phyloP scores from a whole-genome alignment of 2,329 filamentous ascomycete genomes.

The Stemphylium vesicarium region DNA sequence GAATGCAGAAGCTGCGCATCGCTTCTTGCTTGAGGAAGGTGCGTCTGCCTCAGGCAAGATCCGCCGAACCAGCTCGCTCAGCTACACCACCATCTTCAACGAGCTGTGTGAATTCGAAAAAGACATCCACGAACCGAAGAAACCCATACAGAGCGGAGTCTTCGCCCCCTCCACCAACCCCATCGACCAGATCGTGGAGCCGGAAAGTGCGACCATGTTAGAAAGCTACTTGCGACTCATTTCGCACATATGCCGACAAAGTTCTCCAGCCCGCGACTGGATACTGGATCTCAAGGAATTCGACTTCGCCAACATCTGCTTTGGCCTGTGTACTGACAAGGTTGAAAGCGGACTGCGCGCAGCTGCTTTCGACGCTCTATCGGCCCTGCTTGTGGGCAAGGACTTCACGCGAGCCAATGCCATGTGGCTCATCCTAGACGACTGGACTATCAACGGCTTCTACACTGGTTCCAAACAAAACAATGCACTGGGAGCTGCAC shows the following conservation, averaged over 20 bases:
- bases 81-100: constrained; percentile 90
- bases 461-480: constrained; percentile 42
- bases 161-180: constrained; percentile 47
- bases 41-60: constrained; percentile 73
- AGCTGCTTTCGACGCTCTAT: constrained; percentile 80
- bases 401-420: constrained; percentile 68
- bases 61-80: constrained; percentile 81
- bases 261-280: constrained; percentile 73
- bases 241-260: constrained; percentile 79
- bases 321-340: constrained; percentile 77
- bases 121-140: constrained; percentile 74
- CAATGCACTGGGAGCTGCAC: constrained; percentile 27
- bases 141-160: constrained; percentile 68
- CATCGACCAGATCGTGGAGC: constrained; percentile 73
- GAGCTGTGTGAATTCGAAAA: constrained; percentile 85
- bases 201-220: constrained; percentile 95
- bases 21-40: constrained; percentile 87
- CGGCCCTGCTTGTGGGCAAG: constrained; percentile 78
- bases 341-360: constrained; percentile 80
- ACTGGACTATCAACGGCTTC: constrained; percentile 65
- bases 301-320: constrained; percentile 74
- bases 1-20: constrained; percentile 83
- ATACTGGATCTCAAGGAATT: constrained; percentile 72
- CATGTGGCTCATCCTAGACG: constrained; percentile 82
- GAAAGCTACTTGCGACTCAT: constrained; percentile 92